phyloP scores from a whole-genome alignment of 2,329 filamentous ascomycete genomes.

The Escovopsis weberi region DNA sequence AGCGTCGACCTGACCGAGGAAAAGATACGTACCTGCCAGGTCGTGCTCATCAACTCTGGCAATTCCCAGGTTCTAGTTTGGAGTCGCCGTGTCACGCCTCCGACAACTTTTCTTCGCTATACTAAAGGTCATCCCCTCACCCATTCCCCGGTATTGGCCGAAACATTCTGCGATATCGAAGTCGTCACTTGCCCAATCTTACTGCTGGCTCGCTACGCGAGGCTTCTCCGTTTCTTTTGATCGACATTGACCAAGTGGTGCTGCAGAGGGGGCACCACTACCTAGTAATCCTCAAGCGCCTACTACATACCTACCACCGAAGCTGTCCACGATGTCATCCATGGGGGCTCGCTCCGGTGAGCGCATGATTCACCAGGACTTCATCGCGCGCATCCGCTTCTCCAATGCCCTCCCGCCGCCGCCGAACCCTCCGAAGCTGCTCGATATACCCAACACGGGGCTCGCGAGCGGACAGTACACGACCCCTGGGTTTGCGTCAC shows the following conservation, averaged over 20 bases:
- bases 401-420: slow-evolving; percentile 92
- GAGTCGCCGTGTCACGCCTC: slow-evolving; percentile 3
- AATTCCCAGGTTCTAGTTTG: too few relatives aligned
- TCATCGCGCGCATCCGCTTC: slow-evolving; percentile 90
- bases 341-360: slow-evolving; percentile 30
- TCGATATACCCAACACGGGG: slow-evolving; percentile 91
- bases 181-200: too few relatives aligned
- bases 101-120: neutral
- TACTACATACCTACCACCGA: neutral
- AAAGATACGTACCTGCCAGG: neutral
- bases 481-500: slow-evolving; percentile 75
- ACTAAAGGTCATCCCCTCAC: neutral
- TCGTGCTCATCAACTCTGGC: neutral
- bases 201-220: too few relatives aligned
- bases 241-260: neutral
- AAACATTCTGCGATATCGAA: neutral
- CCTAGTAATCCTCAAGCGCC: neutral
- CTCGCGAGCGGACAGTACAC: slow-evolving; percentile 80
- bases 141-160: neutral
- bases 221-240: too few relatives aligned
- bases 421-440: slow-evolving; percentile 86
- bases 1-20: neutral
- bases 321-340: slow-evolving; percentile 16
- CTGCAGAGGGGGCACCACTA: neutral
- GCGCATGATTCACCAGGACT: slow-evolving; percentile 74